A percentile compares a stretch with the other conserved stretches of the same genome.
Conservation (phyloP, 2,329 filamentous ascomycete species). For the Fusarium domesticum region DNA sequence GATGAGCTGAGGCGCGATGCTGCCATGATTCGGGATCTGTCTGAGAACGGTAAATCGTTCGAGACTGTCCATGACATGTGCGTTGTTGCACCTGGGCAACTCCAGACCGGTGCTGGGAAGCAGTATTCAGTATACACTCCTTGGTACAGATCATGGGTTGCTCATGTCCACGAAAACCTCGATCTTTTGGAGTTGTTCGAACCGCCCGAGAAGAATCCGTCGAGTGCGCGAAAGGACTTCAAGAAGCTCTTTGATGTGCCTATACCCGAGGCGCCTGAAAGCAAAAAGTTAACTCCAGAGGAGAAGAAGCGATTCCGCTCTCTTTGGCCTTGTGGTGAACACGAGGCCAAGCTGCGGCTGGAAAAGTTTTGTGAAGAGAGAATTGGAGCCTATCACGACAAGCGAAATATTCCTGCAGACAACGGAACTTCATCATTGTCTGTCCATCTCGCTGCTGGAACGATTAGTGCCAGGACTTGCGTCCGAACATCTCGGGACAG, state of each 20-base stretch:
- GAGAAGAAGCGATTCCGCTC: slow-evolving; percentile 55
- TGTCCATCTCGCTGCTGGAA: slow-evolving; percentile 68
- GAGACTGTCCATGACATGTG: slow-evolving; percentile 78
- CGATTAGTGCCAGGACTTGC: slow-evolving; percentile 64
- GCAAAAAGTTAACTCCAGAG: slow-evolving; percentile 58
- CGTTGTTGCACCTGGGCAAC: slow-evolving; percentile 69
- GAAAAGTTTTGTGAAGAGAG: slow-evolving; percentile 65
- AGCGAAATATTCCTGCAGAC: slow-evolving; percentile 63
- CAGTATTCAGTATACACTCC: slow-evolving; percentile 84
- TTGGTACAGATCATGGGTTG: slow-evolving; percentile 76
- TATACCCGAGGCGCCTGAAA: slow-evolving; percentile 61
- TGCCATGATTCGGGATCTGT: slow-evolving; percentile 57
- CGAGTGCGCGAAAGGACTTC: slow-evolving; percentile 42
- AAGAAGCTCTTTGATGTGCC: slow-evolving; percentile 55
- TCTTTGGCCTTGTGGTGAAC: slow-evolving; percentile 74
- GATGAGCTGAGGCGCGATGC: slow-evolving; percentile 82
- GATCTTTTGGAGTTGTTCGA: slow-evolving; percentile 63
- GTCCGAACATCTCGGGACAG: slow-evolving; percentile 59
- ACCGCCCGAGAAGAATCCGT: slow-evolving; percentile 38
- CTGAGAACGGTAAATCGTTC: slow-evolving; percentile 64
- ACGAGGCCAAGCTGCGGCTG: slow-evolving; percentile 64
- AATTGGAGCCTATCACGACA: slow-evolving; percentile 58
- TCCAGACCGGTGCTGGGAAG: slow-evolving; percentile 66
- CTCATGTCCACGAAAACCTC: slow-evolving; percentile 66
- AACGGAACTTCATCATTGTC: slow-evolving; percentile 66